phyloP scores from a whole-genome alignment of 2,329 filamentous ascomycete genomes.

The Trichoderma sp. region DNA sequence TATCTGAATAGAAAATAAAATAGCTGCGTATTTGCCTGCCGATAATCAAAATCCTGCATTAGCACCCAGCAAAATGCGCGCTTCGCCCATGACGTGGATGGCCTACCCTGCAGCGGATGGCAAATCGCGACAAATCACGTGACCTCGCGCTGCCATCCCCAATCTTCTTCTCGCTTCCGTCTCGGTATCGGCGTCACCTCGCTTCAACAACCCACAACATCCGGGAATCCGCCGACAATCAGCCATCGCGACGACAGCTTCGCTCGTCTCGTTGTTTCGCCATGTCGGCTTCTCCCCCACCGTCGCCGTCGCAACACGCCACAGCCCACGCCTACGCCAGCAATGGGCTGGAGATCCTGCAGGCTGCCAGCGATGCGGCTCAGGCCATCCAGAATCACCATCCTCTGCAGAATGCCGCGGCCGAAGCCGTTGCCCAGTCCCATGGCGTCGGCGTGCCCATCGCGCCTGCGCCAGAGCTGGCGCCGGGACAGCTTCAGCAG shows the following conservation, averaged over 20 bases:
- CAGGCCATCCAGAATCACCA: conserved; percentile 40
- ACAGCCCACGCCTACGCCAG: conserved; percentile 44
- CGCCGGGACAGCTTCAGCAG: conserved; percentile 19
- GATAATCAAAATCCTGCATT: background rate
- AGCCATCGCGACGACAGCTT: conserved; percentile 35
- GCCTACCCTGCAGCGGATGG: background rate
- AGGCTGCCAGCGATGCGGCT: conserved; percentile 45
- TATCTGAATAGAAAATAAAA: background rate
- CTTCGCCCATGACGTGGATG: background rate
- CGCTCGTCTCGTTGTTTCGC: background rate
- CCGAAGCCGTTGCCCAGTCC: conserved; percentile 32
- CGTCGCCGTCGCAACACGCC: conserved; percentile 26
- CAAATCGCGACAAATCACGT: background rate
- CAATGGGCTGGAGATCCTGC: conserved; percentile 45
- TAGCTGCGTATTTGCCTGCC: background rate
- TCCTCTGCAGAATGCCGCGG: conserved; percentile 38
- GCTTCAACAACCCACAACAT: conserved; percentile 36
- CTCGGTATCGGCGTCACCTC: conserved; percentile 37
- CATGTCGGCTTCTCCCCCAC: conserved; percentile 30
- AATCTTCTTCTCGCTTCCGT: conserved; percentile 2
- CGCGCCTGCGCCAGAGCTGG: conserved; percentile 12
- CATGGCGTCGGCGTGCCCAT: conserved; percentile 17
- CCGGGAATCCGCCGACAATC: conserved; percentile 45
- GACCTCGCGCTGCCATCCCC: background rate
- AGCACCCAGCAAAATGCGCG: background rate